Evolutionary conservation across 257 asterid species (phyloP).

Genomic region (Penstemon newberryi): DNA sequence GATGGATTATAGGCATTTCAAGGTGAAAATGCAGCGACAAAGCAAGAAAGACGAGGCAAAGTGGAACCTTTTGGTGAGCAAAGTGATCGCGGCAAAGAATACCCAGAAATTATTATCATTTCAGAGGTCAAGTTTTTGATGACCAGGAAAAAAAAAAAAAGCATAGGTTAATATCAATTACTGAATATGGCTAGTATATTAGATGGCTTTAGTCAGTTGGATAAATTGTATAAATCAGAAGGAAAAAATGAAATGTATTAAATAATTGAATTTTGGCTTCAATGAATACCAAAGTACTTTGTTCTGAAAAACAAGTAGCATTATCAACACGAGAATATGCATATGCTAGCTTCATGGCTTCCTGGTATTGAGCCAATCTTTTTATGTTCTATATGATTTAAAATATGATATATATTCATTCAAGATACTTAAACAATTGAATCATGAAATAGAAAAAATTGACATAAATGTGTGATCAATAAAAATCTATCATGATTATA

Average conservation of each 20-base stretch:
- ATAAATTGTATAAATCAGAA: background rate
- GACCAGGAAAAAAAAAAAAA: conserved; percentile 11
- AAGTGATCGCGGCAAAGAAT: conserved; percentile 60
- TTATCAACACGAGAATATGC: too few relatives aligned
- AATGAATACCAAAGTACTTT: background rate
- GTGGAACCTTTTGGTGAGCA: conserved; percentile 71
- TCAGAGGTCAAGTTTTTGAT: conserved; percentile 34
- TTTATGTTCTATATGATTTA: too few relatives aligned
- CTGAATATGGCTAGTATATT: conserved; percentile 45
- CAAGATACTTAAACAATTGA: too few relatives aligned
- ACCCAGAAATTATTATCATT: conserved; percentile 46
- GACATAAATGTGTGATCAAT: too few relatives aligned
- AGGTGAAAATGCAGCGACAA: conserved; percentile 68
- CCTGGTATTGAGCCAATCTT: too few relatives aligned
- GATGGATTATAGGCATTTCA: conserved; percentile 63
- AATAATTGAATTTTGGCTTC: background rate
- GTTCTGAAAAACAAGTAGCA: background rate
- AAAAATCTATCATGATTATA: background rate
- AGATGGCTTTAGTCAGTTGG: conserved; percentile 39
- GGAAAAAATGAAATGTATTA: conserved; percentile 6
- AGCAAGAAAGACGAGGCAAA: conserved; percentile 65
- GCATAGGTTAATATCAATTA: conserved; percentile 2
- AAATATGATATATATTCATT: too few relatives aligned
- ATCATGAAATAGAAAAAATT: too few relatives aligned
- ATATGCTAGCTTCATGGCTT: too few relatives aligned